Conservation (phyloP, 208 protist species). For the Trypanosoma lewisi region DNA sequence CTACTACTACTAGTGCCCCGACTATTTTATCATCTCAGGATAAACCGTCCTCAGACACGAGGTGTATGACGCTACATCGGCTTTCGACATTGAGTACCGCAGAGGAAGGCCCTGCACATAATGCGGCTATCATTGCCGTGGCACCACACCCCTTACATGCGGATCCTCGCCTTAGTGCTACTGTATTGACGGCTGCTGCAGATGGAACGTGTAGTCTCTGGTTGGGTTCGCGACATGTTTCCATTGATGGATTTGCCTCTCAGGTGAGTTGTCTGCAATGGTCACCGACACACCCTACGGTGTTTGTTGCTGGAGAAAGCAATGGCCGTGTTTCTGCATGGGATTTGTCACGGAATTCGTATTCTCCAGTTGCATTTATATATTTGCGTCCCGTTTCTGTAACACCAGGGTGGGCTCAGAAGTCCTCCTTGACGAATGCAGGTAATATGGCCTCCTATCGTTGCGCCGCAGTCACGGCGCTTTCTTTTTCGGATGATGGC, state of each 20-base stretch:
- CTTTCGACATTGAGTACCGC: background rate
- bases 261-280: slow-evolving; percentile 57
- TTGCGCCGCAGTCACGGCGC: slow-evolving; percentile 33
- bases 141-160: slow-evolving; percentile 42
- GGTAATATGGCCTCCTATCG: background rate
- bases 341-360: slow-evolving; percentile 43
- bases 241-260: slow-evolving; percentile 52
- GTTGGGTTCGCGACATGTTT: slow-evolving; percentile 31
- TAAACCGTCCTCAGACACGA: no score
- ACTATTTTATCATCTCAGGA: background rate
- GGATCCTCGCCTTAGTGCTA: slow-evolving; percentile 36
- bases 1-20: background rate
- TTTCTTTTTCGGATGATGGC: slow-evolving; percentile 60
- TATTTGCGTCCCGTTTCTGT: slow-evolving; percentile 20
- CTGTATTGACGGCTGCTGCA: slow-evolving; percentile 43
- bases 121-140: slow-evolving; percentile 38
- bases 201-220: slow-evolving; percentile 62
- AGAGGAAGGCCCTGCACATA: slow-evolving; percentile 4
- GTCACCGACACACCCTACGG: slow-evolving; percentile 54
- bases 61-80: background rate
- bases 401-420: slow-evolving; percentile 14
- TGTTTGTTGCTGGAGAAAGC: slow-evolving; percentile 69
- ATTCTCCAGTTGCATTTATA: slow-evolving; percentile 40
- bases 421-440: background rate
- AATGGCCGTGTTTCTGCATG: slow-evolving; percentile 58